Conservation (phyloP, 1,284 basidiomycete genomes). For the Cutaneotrichosporon sp. region DNA sequence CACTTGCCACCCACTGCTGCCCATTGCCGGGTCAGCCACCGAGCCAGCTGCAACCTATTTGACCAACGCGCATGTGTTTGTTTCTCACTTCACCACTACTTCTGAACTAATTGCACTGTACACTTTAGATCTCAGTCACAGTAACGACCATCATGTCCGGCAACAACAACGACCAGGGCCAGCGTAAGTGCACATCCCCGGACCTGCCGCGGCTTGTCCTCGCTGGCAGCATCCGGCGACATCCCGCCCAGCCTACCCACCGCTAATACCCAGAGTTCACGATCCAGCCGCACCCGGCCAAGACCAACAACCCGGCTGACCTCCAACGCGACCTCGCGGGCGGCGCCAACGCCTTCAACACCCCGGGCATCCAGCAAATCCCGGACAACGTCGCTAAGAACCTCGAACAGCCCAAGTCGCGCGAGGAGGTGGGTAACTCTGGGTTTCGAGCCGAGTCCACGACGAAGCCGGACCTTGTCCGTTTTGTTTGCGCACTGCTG, state of each 20-base stretch:
- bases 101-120: too few species aligned
- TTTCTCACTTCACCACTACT: neutral
- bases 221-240: neutral
- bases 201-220: too few species aligned
- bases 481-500: neutral
- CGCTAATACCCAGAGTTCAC: conserved; percentile 30
- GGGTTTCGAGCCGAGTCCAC: neutral
- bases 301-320: conserved; percentile 49
- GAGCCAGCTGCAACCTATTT: too few species aligned
- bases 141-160: conserved; percentile 19
- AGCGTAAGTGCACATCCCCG: too few species aligned
- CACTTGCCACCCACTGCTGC: too few species aligned
- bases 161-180: conserved; percentile 19
- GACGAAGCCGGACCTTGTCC: neutral
- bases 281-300: conserved; percentile 51
- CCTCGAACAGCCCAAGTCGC: conserved; percentile 47
- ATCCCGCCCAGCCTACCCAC: neutral
- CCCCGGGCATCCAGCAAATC: conserved; percentile 41
- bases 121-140: too few species aligned
- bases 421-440: conserved; percentile 49
- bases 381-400: conserved; percentile 32
- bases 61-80: conserved; percentile 10
- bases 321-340: conserved; percentile 33
- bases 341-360: conserved; percentile 39
- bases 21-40: too few species aligned